Percentiles rank a stretch among this genome's conserved stretches.
These are phyloP conservation scores for Phialophora tarda DNA, from an alignment of 2,329 filamentous ascomycete genomes.

Conservation along the genomic window DNA sequence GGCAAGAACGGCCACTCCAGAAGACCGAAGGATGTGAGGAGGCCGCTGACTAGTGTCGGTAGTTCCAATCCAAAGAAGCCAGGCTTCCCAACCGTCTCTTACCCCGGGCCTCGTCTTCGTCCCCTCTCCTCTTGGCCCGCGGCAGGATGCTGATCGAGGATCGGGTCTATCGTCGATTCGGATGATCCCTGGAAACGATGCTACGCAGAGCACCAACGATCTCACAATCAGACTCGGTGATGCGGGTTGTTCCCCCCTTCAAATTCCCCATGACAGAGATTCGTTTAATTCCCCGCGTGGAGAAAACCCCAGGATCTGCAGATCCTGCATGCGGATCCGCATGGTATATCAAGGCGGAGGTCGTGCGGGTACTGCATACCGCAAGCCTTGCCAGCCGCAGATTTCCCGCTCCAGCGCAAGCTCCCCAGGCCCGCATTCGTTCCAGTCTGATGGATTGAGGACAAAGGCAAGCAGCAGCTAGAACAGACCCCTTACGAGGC, in stretches of 20 bases:
- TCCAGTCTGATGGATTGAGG: neutral
- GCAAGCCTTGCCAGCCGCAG: neutral
- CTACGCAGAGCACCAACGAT: neutral
- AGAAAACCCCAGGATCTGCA: conserved; percentile 18
- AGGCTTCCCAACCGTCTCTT: neutral
- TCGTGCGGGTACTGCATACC: conserved; percentile 11
- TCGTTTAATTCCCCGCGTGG: conserved; percentile 16
- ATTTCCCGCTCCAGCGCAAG: neutral
- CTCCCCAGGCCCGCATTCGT: neutral
- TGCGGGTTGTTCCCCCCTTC: neutral
- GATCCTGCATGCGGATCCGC: conserved; percentile 17
- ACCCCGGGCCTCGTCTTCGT: neutral
- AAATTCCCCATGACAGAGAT: neutral
- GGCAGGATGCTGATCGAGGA: neutral
- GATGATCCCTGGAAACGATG: neutral
- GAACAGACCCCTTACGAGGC: neutral
- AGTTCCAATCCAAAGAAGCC: neutral
- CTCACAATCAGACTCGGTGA: neutral
- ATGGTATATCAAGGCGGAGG: conserved; percentile 4
- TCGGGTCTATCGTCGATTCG: neutral
- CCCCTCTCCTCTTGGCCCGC: neutral
- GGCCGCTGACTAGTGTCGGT: neutral
- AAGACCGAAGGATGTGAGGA: neutral
- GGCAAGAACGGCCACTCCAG: neutral
- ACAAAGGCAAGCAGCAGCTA: neutral